A percentile compares a stretch with the other conserved stretches of the same genome.
Evolutionary conservation across 164 flowering plant species (phyloP).

Genomic region (Taxillus chinensis): DNA sequence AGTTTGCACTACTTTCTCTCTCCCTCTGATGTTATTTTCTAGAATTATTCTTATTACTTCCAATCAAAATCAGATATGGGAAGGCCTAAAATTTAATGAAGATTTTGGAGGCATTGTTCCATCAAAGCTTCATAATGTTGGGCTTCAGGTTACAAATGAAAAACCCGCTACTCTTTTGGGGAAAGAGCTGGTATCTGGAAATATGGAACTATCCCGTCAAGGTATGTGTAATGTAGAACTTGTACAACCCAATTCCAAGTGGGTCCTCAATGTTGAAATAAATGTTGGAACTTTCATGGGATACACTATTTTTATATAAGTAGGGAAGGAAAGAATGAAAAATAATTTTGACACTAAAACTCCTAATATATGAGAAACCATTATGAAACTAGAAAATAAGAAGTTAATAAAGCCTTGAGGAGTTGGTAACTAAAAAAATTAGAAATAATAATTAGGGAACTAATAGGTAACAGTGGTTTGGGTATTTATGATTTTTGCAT

Average conservation of each 20-base stretch:
- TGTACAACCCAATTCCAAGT: background rate
- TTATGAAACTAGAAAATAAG: no score
- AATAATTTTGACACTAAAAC: no score
- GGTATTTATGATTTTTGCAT: no score
- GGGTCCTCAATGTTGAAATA: background rate
- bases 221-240: conserved; percentile 21
- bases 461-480: no score
- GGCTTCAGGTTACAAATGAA: conserved; percentile 18
- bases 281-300: no score
- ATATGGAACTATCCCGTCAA: conserved; percentile 23
- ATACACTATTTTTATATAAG: no score
- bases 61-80: conserved; percentile 25
- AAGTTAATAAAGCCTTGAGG: no score
- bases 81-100: conserved; percentile 43
- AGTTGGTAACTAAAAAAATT: no score
- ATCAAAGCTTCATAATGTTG: conserved; percentile 41
- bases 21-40: background rate
- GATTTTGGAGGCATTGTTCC: conserved; percentile 84
- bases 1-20: background rate
- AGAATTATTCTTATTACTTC: background rate
- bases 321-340: no score
- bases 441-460: no score
- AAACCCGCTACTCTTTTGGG: conserved; percentile 11
- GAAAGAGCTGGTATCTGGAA: conserved; percentile 19
- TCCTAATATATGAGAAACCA: no score